Percentiles rank a stretch among this genome's conserved stretches.
Evolutionary conservation across 2,329 filamentous ascomycete genomes (phyloP).

Genomic region (Didymella sp.): DNA sequence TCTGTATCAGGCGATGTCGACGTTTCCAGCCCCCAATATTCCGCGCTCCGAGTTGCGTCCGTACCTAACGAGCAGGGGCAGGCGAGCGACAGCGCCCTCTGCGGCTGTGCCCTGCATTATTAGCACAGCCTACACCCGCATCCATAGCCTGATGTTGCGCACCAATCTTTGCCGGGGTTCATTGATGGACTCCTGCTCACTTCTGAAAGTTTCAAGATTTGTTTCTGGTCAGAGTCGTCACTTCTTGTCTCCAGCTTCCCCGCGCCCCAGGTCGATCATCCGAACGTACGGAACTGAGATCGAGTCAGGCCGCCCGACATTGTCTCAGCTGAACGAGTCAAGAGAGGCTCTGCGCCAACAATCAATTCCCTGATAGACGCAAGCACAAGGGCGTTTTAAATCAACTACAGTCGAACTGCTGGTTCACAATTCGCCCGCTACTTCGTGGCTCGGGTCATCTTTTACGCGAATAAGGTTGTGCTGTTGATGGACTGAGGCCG

Average conservation of each 20-base stretch:
- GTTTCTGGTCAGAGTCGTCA: background rate
- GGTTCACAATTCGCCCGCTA: background rate
- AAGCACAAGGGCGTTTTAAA: background rate
- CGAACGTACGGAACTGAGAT: background rate
- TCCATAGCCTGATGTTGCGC: slow-evolving; percentile 8
- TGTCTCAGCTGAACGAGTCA: background rate
- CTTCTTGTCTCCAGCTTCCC: background rate
- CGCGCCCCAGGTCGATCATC: background rate
- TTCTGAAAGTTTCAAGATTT: background rate
- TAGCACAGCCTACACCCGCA: slow-evolving; percentile 11
- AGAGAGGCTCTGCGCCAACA: background rate
- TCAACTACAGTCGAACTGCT: background rate
- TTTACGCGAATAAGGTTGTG: background rate
- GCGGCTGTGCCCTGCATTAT: slow-evolving; percentile 15
- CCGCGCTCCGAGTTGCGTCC: slow-evolving; percentile 7
- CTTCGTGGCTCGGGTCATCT: background rate
- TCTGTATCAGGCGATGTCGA: background rate
- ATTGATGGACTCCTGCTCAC: background rate
- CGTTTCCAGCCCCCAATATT: slow-evolving; percentile 8
- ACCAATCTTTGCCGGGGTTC: background rate
- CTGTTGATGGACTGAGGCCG: slow-evolving; percentile 25
- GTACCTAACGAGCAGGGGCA: slow-evolving; percentile 20
- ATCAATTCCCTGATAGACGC: background rate
- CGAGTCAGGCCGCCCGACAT: background rate
- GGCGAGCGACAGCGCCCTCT: slow-evolving; percentile 18